These are phyloP conservation scores for Cladophialophora immunda DNA, from an alignment of 2,329 filamentous ascomycete species.

Conservation along the genomic window DNA sequence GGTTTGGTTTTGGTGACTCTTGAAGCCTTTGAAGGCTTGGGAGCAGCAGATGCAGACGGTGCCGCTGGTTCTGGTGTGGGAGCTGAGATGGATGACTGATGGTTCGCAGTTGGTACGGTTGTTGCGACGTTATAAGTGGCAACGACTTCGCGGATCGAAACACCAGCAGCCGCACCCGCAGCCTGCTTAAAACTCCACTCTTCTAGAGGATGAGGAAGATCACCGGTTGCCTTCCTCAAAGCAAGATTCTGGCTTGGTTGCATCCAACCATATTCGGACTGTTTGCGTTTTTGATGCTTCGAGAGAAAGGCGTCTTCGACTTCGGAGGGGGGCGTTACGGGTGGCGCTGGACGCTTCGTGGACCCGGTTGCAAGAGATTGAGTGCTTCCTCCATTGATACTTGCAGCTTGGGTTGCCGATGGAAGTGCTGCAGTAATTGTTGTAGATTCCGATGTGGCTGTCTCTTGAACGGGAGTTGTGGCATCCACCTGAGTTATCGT, in stretches of 20 bases:
- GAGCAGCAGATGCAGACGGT: not conserved
- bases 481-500: not conserved
- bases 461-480: not conserved
- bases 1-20: not conserved
- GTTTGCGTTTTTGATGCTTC: not conserved
- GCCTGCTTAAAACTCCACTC: not conserved
- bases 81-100: not conserved
- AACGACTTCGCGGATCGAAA: not conserved
- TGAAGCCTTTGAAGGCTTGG: not conserved
- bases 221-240: not conserved
- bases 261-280: conserved; percentile 2
- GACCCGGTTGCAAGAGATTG: not conserved
- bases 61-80: not conserved
- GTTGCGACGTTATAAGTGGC: not conserved
- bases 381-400: not conserved
- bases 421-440: not conserved
- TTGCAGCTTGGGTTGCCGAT: not conserved
- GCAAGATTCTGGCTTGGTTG: not conserved
- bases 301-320: not conserved
- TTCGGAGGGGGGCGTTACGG: not conserved
- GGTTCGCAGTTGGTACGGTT: not conserved
- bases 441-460: not conserved
- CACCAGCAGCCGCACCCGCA: not conserved
- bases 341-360: not conserved
- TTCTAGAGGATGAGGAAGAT: not conserved